Base-by-base conservation (phyloP, 2,329 filamentous ascomycete genomes). In the Colletotrichum musicola region DNA sequence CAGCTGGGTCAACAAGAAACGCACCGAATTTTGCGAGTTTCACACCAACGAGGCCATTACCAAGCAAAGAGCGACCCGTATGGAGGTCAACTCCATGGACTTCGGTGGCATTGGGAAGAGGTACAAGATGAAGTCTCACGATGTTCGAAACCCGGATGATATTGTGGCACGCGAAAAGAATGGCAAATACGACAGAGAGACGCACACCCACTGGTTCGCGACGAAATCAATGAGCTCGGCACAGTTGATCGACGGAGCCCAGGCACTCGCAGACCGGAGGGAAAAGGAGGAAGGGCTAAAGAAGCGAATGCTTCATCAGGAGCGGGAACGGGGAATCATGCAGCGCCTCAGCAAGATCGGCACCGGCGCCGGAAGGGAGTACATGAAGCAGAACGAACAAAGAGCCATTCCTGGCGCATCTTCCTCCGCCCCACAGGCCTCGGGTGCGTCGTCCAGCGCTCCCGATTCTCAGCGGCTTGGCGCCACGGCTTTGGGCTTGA, bases 21-120 rank as follows among this genome's bases (percentile, higher is more conserved):
- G 94, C 74, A 97, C 95, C 0, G 91, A 97, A 74, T 93, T 92
- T 77, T 99, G 96, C 81, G 94, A 97, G 72, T 99, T 92, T 73
- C 96, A 99, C 79, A 89, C 97, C 72, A 94, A 97, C 73, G 84
- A 93, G 27, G 91, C 93, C 27, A 82, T 98, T 3, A 88, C 90
- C 62, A 95, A 93, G 76, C 89, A 76, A 62, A 83, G 84, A 35
- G 84, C 88, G 12, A 84, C 86, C 1, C 87, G 95, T 42, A 90
- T 95, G 83, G 94, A 97, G 75, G 86, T 98, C 69, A 97, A 95
- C 75, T 88, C 85, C 13, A 91, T 90, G 79, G 87, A 86, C 20
- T 86, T 82, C 53, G 80, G 81, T 4, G 54, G 73, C 55, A 67
- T 74, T 72, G 64, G 77, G 65, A 64, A 71, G 56, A 35, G 47